A percentile compares a stretch with the other conserved stretches of the same genome.
These are phyloP conservation scores for Jaltomata sinuosa DNA, from an alignment of 257 asterid genomes.

Conservation along the genomic window DNA sequence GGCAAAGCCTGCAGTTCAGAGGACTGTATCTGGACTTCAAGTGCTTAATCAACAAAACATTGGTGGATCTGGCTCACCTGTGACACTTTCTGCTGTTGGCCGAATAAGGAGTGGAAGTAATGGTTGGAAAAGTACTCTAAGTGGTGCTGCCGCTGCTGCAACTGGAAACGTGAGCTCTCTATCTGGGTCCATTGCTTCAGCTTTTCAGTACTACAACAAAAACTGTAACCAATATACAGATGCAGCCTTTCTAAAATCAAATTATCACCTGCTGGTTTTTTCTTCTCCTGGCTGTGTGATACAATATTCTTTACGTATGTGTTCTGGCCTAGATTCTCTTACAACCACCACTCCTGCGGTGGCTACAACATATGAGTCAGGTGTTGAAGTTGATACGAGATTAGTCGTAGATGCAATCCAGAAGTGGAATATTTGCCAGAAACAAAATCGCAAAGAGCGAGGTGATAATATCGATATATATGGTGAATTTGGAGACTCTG, in stretches of 20 bases:
- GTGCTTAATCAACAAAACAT: constrained; percentile 39
- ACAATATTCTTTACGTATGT: constrained; percentile 53
- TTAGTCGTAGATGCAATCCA: constrained; percentile 57
- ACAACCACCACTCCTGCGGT: constrained; percentile 20
- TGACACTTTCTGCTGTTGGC: constrained; percentile 44
- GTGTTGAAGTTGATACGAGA: constrained; percentile 34
- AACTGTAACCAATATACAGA: constrained; percentile 27
- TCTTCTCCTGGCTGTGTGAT: constrained; percentile 71
- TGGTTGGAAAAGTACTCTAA: constrained; percentile 59
- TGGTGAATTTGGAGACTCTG: constrained; percentile 48
- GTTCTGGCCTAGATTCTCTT: constrained; percentile 37
- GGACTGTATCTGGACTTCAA: constrained; percentile 36
- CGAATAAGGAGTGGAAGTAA: constrained; percentile 59
- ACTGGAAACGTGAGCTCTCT: constrained; percentile 47
- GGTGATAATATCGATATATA: constrained; percentile 49
- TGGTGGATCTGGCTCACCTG: constrained; percentile 36
- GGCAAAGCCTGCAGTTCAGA: constrained; percentile 20
- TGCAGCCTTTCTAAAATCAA: constrained; percentile 28
- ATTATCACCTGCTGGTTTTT: constrained; percentile 61
- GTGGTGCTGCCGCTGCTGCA: constrained; percentile 83
- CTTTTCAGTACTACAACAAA: constrained; percentile 46
- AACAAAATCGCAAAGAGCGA: constrained; percentile 44
- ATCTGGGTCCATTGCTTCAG: constrained; percentile 58
- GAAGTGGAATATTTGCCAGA: constrained; percentile 80
- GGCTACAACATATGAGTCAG: constrained; percentile 27